Base-by-base conservation (phyloP, 1,284 basidiomycete genomes). In the Ustilago trichophora region DNA sequence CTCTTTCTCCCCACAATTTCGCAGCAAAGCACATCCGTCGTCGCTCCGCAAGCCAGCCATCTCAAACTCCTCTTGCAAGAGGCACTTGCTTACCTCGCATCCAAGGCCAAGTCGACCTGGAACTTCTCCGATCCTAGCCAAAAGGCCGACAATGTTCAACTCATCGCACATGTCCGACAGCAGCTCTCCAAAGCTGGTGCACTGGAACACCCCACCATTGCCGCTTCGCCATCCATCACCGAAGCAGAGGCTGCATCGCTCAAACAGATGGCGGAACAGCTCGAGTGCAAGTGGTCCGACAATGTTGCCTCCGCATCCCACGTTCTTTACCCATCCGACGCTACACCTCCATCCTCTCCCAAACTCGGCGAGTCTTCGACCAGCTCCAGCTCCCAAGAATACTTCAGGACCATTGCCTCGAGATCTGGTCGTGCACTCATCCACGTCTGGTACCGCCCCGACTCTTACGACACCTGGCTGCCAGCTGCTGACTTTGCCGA, bases 381-480 rank as follows among this genome's bases (percentile, higher is more conserved):
- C 9, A 16, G 16, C 16, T 49, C 63, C 10, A 36, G 21, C 26
- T 43, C 67, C 8, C 46, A 69, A 26, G 78, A 80, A 36, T 81
- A 77, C 50, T 80, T 80, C 73, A 63, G 80, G 26, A 77, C 78
- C n/a, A 53, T 81, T 7, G 73, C 80, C 5, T 63, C 68, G n/a
- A 59, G 62, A 40, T 60, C 62, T 15, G 69, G 70, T n/a, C 66
- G 73, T 18, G 76, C 79, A 7, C 71, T 81, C 32, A 77, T 81
- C 34, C 80, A 81, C 55, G 80, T 81, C 22, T 81, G 80, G 80
- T 81, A 81, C 63, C 67, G 80, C 9, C 80, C 80, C 22, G 78
- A 81, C 54, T 81, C 80, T n/a, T 80, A 80, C 65, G 80, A 81
- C 51, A 79, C 78, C n/a, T 81, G 80, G 80, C 67, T 81, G 6